Percentiles rank a stretch among this genome's conserved stretches.
Conservation (phyloP, 352 stramenopile species). For the Globisporangium canariense region DNA sequence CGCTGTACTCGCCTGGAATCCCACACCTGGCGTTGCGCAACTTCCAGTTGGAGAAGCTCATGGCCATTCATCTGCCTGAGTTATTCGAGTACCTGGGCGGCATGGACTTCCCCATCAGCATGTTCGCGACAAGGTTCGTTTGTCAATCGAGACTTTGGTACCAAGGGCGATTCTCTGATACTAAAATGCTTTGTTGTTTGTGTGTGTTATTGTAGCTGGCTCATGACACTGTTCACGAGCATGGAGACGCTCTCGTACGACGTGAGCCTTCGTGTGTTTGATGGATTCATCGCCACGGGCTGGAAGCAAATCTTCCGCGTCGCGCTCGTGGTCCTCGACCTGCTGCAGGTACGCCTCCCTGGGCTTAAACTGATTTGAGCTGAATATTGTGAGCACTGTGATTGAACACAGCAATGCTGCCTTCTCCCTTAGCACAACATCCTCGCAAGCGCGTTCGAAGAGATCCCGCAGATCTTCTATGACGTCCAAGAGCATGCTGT, state of each 20-base stretch:
- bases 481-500: constrained; percentile 63
- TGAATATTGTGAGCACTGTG: background rate
- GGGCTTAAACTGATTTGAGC: background rate
- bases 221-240: constrained; percentile 80
- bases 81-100: constrained; percentile 41
- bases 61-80: constrained; percentile 37
- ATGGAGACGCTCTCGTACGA: constrained; percentile 69
- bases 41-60: constrained; percentile 60
- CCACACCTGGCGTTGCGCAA: constrained; percentile 62
- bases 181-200: background rate
- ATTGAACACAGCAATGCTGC: background rate
- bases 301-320: constrained; percentile 76
- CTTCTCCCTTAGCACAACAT: constrained; percentile 34
- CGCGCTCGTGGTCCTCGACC: constrained; percentile 50
- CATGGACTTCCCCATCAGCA: constrained; percentile 70
- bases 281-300: constrained; percentile 62
- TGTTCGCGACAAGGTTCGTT: constrained; percentile 58
- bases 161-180: too few relatives aligned
- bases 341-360: constrained; percentile 34
- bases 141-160: background rate
- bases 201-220: constrained; percentile 46
- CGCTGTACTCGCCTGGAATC: constrained; percentile 55
- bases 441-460: constrained; percentile 58
- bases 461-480: constrained; percentile 76
- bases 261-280: constrained; percentile 52